Conservation (phyloP, 371 early-diverging fungal species). For the Mortierella sp. region DNA sequence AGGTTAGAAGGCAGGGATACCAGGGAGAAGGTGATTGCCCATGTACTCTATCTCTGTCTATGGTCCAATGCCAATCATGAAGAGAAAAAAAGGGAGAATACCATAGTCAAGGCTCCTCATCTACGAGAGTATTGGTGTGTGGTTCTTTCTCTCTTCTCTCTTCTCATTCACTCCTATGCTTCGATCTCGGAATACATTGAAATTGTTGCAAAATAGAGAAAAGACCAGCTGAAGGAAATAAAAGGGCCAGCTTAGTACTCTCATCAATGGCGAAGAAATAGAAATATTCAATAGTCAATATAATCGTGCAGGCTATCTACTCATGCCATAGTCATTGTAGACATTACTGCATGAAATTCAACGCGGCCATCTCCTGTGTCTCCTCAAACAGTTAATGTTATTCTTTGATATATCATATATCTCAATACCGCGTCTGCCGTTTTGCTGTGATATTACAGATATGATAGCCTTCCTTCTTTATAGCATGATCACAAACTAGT, state of each 20-base stretch:
- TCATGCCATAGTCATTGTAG: neutral
- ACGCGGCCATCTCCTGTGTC: neutral
- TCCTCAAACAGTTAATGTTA: neutral
- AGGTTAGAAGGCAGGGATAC: slow-evolving; percentile 2
- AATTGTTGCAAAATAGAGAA: neutral
- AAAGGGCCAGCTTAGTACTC: slow-evolving; percentile 2
- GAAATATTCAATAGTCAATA: neutral
- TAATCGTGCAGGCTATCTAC: neutral
- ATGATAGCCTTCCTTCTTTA: neutral
- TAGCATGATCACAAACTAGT: too few relatives aligned
- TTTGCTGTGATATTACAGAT: neutral
- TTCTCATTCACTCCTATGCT: neutral
- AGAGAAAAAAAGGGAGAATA: neutral
- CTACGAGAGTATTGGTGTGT: slow-evolving; percentile 5
- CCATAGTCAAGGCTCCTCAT: neutral
- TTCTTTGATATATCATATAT: neutral
- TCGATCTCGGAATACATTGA: slow-evolving; percentile 14
- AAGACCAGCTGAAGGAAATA: neutral
- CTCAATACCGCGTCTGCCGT: slow-evolving; percentile 3
- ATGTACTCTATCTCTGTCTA: neutral
- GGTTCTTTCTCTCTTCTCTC: slow-evolving; percentile 5
- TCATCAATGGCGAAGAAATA: neutral
- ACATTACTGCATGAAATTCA: neutral
- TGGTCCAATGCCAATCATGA: neutral
- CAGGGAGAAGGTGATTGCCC: slow-evolving; percentile 3